A percentile compares a stretch with the other conserved stretches of the same genome.
These are phyloP conservation scores for Chalara sp. DNA, from an alignment of 2,329 filamentous ascomycete genomes.

Conservation along the genomic window DNA sequence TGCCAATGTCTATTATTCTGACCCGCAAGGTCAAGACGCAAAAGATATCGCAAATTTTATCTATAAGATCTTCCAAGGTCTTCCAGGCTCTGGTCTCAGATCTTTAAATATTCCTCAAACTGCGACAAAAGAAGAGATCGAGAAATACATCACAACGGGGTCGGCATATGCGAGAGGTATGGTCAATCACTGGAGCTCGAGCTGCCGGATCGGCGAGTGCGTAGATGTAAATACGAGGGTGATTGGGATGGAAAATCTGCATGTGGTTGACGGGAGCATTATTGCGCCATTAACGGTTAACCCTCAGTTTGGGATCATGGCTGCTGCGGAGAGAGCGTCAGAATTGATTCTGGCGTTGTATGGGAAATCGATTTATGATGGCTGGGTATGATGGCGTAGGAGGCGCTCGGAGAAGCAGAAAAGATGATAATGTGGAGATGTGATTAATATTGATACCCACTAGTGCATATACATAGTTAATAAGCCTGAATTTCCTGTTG, in stretches of 20 bases:
- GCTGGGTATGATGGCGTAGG: background rate
- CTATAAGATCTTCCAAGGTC: slow-evolving; percentile 38
- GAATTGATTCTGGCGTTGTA: slow-evolving; percentile 36
- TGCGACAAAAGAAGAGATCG: slow-evolving; percentile 40
- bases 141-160: slow-evolving; percentile 40
- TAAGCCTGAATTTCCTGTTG: too few relatives aligned
- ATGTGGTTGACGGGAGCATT: slow-evolving; percentile 45
- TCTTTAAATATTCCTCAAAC: slow-evolving; percentile 41
- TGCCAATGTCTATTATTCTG: slow-evolving; percentile 37
- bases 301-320: slow-evolving; percentile 48
- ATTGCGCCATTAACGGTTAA: slow-evolving; percentile 45
- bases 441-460: too few relatives aligned
- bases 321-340: slow-evolving; percentile 42
- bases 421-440: too few relatives aligned
- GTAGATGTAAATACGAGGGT: slow-evolving; percentile 41
- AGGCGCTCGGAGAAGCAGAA: too few relatives aligned
- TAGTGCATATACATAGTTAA: too few relatives aligned
- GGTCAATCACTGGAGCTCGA: slow-evolving; percentile 48
- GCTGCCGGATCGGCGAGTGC: slow-evolving; percentile 42
- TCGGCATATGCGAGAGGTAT: slow-evolving; percentile 41
- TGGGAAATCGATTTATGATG: background rate
- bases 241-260: slow-evolving; percentile 41
- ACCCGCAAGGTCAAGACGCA: slow-evolving; percentile 36
- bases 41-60: slow-evolving; percentile 43
- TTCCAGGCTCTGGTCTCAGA: slow-evolving; percentile 35